phyloP scores from a whole-genome alignment of 768 basidiomycete species.

The Tylopilus cervinicoccineus region DNA sequence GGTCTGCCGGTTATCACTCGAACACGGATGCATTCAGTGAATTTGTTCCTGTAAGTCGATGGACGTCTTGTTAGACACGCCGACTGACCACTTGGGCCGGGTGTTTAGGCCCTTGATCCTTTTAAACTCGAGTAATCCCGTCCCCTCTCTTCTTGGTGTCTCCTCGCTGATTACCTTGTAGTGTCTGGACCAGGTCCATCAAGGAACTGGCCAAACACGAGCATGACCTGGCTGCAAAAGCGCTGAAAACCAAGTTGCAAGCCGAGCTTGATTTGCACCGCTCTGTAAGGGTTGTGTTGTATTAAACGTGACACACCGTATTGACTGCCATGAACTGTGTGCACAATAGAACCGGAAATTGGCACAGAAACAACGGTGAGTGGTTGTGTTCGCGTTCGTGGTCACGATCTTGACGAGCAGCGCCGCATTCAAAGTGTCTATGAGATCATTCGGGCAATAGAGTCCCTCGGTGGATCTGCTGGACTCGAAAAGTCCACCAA shows the following conservation, averaged over 20 bases:
- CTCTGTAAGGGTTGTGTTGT: neutral
- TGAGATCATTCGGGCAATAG: neutral
- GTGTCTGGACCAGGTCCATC: neutral
- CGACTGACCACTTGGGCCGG: neutral
- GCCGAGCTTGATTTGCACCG: constrained; percentile 1
- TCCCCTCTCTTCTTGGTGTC: neutral
- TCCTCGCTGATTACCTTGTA: neutral
- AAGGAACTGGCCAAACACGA: neutral
- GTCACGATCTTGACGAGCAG: neutral
- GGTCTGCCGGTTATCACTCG: neutral
- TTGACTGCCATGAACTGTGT: too few species aligned
- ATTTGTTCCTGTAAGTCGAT: neutral
- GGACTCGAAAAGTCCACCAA: neutral
- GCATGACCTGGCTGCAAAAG: neutral
- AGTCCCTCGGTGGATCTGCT: constrained; percentile 1
- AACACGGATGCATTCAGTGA: neutral
- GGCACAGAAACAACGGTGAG: constrained; percentile 2
- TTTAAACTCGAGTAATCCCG: neutral
- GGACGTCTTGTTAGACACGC: neutral
- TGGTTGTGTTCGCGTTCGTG: neutral
- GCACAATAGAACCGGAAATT: neutral
- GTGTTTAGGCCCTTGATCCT: neutral
- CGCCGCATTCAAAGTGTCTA: neutral
- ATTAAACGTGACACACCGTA: too few species aligned
- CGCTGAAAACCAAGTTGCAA: neutral